Conservation (phyloP, 306 rosid species). For the Dryas octopetala region DNA sequence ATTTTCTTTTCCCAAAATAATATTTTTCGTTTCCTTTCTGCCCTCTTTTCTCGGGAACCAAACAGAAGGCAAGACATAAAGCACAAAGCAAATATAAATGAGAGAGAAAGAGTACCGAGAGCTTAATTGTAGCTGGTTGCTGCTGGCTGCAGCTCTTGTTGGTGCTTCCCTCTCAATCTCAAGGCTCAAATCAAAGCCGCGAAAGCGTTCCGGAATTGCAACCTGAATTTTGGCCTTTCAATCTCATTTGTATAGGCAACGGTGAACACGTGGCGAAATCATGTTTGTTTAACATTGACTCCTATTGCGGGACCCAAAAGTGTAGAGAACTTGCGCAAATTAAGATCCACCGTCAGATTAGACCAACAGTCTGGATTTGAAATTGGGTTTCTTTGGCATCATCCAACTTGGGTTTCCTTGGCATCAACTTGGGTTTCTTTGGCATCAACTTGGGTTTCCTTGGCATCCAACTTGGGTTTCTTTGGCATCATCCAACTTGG, state of each 20-base stretch:
- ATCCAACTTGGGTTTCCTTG: too few relatives aligned
- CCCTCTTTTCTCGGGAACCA: not conserved
- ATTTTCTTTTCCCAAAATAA: not conserved
- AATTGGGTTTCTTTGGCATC: too few relatives aligned
- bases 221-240: not conserved
- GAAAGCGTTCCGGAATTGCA: not conserved
- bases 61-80: slow-evolving; percentile 9
- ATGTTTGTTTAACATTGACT: not conserved
- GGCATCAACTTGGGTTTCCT: too few relatives aligned
- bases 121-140: not conserved
- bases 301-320: too few relatives aligned
- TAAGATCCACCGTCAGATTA: too few relatives aligned
- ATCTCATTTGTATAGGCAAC: not conserved
- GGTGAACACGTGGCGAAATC: not conserved
- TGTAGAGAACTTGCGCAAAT: too few relatives aligned
- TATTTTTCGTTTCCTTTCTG: not conserved
- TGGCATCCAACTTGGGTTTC: too few relatives aligned
- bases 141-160: not conserved
- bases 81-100: not conserved
- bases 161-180: not conserved
- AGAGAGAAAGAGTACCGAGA: not conserved
- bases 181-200: not conserved
- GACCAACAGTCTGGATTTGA: too few relatives aligned
- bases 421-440: too few relatives aligned
- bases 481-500: too few relatives aligned